Evolutionary conservation across 2,329 filamentous ascomycete species (phyloP).

Genomic region (Penicillium decumbens): DNA sequence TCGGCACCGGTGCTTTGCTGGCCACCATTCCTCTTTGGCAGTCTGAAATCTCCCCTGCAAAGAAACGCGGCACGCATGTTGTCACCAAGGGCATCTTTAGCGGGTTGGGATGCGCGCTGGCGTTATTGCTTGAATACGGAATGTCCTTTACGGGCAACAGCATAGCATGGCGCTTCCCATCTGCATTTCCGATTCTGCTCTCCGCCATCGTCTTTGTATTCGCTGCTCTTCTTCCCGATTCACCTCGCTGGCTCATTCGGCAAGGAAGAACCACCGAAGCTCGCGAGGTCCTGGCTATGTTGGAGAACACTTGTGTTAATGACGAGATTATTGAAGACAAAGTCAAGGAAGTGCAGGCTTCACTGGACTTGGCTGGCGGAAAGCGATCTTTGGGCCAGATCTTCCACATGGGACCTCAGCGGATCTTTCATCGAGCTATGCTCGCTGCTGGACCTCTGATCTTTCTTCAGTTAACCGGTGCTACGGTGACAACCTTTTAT

Average conservation of each 20-base stretch:
- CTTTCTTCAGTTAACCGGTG: conserved; percentile 18
- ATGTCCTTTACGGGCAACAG: conserved; percentile 17
- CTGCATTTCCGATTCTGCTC: conserved; percentile 17
- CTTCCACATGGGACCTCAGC: conserved; percentile 19
- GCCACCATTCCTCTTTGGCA: conserved; percentile 23
- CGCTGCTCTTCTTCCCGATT: conserved; percentile 16
- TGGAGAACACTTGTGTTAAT: conserved; percentile 7
- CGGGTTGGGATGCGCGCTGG: conserved; percentile 17
- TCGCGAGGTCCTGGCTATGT: conserved; percentile 14
- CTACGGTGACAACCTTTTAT: conserved; percentile 22
- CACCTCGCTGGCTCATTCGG: conserved; percentile 21
- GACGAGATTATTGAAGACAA: conserved; percentile 8
- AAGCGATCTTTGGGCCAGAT: conserved; percentile 10
- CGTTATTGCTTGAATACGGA: conserved; percentile 21
- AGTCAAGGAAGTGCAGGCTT: conserved; percentile 19
- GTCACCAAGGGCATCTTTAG: conserved; percentile 21
- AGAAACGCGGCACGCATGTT: conserved; percentile 21
- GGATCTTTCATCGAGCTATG: conserved; percentile 18
- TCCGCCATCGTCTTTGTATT: conserved; percentile 13
- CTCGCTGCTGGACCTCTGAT: conserved; percentile 14
- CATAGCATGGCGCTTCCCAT: conserved; percentile 20
- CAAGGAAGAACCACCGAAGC: conserved; percentile 15
- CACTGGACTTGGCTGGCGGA: conserved; percentile 9
- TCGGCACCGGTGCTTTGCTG: conserved; percentile 16
- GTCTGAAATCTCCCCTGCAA: conserved; percentile 20